Evolutionary conservation across 331 rosid genomes (phyloP).

Genomic region (Pyrus hybrid): DNA sequence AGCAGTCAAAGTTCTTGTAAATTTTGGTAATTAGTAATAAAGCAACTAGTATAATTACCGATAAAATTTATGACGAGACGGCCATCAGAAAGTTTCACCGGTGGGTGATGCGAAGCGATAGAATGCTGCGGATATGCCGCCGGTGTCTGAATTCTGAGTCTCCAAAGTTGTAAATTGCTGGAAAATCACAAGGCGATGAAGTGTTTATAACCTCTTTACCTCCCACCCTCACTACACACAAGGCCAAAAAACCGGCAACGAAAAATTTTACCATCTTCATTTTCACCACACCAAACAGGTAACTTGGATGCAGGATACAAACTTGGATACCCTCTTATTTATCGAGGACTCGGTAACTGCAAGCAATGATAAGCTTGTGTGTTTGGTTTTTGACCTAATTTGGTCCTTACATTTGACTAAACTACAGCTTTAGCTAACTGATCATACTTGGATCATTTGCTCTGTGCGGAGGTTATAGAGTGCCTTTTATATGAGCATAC

Average conservation of each 20-base stretch:
- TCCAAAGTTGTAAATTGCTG: slow-evolving; percentile 77
- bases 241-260: background rate
- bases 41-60: slow-evolving; percentile 18
- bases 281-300: background rate
- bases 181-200: slow-evolving; percentile 31
- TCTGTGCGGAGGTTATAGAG: no score
- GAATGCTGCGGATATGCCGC: slow-evolving; percentile 57
- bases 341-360: no score
- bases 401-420: no score
- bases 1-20: no score
- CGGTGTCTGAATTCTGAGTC: slow-evolving; percentile 91
- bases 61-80: slow-evolving; percentile 62
- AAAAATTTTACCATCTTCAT: slow-evolving; percentile 18
- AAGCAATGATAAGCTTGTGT: no score
- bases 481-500: no score
- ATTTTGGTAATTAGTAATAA: no score
- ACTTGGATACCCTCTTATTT: no score
- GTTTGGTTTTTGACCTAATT: no score
- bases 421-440: no score
- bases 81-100: slow-evolving; percentile 72
- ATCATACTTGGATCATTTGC: no score
- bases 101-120: slow-evolving; percentile 33
- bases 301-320: no score
- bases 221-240: slow-evolving; percentile 11
- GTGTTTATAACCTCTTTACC: slow-evolving; percentile 14